Conservation (phyloP, 2,329 filamentous ascomycete species). For the Moelleriella libera region DNA sequence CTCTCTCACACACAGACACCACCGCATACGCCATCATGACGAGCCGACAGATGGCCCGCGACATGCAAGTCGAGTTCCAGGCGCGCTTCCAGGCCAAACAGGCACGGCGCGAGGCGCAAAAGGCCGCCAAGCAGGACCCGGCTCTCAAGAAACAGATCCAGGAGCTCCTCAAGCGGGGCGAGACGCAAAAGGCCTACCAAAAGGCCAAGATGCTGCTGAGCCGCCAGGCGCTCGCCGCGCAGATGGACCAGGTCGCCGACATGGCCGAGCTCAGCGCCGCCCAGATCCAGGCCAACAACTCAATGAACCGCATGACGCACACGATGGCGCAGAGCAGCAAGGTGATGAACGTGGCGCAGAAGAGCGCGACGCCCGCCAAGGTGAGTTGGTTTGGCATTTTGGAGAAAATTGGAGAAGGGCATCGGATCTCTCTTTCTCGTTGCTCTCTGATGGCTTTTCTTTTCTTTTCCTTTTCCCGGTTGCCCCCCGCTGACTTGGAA, state of each 20-base stretch:
- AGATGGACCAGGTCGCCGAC: constrained; percentile 52
- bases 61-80: constrained; percentile 50
- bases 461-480: not conserved
- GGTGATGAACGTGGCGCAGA: constrained; percentile 44
- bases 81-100: constrained; percentile 50
- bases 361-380: constrained; percentile 43
- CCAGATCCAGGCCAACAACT: constrained; percentile 50
- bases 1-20: not conserved
- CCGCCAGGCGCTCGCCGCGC: constrained; percentile 46
- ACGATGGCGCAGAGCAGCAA: constrained; percentile 48
- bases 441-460: not conserved
- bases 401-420: not conserved
- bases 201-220: constrained; percentile 49
- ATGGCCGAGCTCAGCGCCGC: constrained; percentile 46
- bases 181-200: constrained; percentile 48
- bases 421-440: not conserved
- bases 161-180: constrained; percentile 47
- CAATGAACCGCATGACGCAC: constrained; percentile 50
- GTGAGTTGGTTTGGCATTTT: constrained; percentile 13
- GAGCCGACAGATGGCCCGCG: constrained; percentile 42
- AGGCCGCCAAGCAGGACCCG: constrained; percentile 46
- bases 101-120: constrained; percentile 44
- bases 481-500: not conserved
- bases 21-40: constrained; percentile 28
- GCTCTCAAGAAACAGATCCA: constrained; percentile 50